Base-by-base conservation (phyloP, 148 eudicot species). In the Tetragonia tetragonoides region DNA sequence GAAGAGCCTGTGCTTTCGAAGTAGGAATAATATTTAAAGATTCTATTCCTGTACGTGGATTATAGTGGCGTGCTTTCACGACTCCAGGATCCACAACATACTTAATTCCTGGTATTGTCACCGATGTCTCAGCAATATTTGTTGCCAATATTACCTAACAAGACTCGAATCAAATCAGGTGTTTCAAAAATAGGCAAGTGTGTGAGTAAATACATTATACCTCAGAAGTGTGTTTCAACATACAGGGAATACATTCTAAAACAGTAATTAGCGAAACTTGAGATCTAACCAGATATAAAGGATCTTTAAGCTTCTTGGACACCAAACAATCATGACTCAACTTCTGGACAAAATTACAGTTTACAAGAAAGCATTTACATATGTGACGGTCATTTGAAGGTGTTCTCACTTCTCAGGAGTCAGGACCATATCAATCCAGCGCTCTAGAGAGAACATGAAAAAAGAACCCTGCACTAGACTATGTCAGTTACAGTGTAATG, bases 121-220 rank as follows among this genome's bases (percentile, higher is more conserved):
- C 97, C 2, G 99, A 95, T 75, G 97, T 93, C 83, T 95, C 99
- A 42, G 97, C 99, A 87, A 95, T 91, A 87, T 95, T 95, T 73
- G 99, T 95, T 69, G 99, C 99, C 82, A 95, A 77, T 81, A 95
- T 88, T 23, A 95, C 97, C 97, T 95, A 76, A 84, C 11, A 63
- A 41, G 10, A 39, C 0, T 17, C 46, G 39, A 61, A 64, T 68
- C n/a, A 59, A 46, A 59, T 64, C 28, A 70, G 37, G 16, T 42
- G 20, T 38, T 72, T 72, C 51, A 72, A 72, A 20, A 63, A 24
- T 15, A 61, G 60, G 34, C 20, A 49, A 0, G 73, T 47, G 24
- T 20, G 15, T 14, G 6, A 28, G 34, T 28, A 28, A 0, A 28
- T 28, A 28, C 34, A 28, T 28, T 14, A 40, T 39, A 41, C 46